Base-by-base conservation (phyloP, 805 yeast genomes). In the Kuraishia cidri region DNA sequence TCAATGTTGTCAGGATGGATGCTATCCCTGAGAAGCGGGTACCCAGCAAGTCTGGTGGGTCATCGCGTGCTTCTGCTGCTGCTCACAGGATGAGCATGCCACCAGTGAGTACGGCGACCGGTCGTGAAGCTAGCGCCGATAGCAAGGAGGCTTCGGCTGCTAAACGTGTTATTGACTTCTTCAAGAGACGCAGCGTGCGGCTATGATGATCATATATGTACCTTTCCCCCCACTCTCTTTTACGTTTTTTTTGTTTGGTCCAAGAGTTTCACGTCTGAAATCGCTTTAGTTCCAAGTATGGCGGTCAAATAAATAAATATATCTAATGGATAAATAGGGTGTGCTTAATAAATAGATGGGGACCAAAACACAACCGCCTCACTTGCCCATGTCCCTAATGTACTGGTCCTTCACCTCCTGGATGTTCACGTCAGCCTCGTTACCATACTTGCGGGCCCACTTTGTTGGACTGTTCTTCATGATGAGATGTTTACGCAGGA, bases 131-230 rank as follows among this genome's bases (percentile, higher is more conserved):
- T 31, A 44, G 56, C 43, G 36, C 48, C 45, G 54, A 61, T 39
- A n/a, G n/a, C n/a, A 74, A 69, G 43, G 84, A 77, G 43, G 74
- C 76, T 14, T 77, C 87, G 30, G 79, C 92, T 2, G 86, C 92
- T 4, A 74, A 77, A 48, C 75, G 75, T 45, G 87, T 80, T 7
- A 73, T 80, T 69, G 88, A 79, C 52, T 80, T 80, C 51, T 79
- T 80, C 62, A 79, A 79, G 50, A 69, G 88, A 56, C 71, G 84
- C 56, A 73, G 62, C 45, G 52, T 58, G 35, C 51, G 64, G 41
- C 56, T 57, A 21, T 57, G 37, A 42, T n/a, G n/a, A n/a, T n/a
- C n/a, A n/a, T n/a, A n/a, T n/a, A 12, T 25, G 16, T 7, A 14
- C 8, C 6, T 10, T 13, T 8, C 16, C n/a, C 19, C 6, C 5